phyloP scores from a whole-genome alignment of 345 rosid species.

The Bretschneidera sinensis region DNA sequence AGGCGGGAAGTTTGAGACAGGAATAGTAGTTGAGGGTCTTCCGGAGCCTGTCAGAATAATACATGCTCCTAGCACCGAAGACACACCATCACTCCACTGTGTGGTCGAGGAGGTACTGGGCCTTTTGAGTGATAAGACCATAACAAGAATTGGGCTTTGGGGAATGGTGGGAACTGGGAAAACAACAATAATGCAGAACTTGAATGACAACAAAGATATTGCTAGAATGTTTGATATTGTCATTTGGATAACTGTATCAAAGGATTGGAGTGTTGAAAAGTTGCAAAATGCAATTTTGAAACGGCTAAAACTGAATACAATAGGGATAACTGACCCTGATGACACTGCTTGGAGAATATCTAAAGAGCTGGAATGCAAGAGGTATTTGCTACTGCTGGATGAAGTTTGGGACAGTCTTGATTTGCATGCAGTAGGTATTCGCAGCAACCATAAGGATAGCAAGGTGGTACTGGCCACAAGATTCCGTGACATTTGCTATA shows the following conservation, averaged over 20 bases:
- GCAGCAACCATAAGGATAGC: neutral
- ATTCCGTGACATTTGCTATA: neutral
- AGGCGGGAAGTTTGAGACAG: neutral
- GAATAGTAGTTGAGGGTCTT: conserved; percentile 7
- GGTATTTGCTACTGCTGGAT: conserved; percentile 13
- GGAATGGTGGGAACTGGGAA: conserved; percentile 8
- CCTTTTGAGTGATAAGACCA: neutral
- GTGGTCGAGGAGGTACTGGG: neutral
- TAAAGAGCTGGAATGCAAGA: neutral
- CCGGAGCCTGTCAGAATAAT: neutral
- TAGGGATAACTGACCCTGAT: neutral
- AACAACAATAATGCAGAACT: conserved; percentile 12
- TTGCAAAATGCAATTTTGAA: no score
- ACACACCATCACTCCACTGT: neutral
- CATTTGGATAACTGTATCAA: neutral
- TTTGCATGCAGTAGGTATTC: conserved; percentile 7
- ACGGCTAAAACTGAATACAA: neutral
- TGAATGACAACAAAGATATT: conserved; percentile 6
- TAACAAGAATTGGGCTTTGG: neutral
- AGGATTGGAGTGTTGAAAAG: neutral
- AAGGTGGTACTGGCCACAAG: conserved; percentile 13
- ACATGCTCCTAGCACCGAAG: neutral
- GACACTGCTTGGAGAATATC: conserved; percentile 1
- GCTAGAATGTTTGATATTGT: conserved; percentile 4
- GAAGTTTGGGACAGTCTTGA: neutral